Percentiles rank a stretch among this genome's conserved stretches.
Evolutionary conservation across 306 rosid genomes (phyloP).

Genomic region (Urtica urens): DNA sequence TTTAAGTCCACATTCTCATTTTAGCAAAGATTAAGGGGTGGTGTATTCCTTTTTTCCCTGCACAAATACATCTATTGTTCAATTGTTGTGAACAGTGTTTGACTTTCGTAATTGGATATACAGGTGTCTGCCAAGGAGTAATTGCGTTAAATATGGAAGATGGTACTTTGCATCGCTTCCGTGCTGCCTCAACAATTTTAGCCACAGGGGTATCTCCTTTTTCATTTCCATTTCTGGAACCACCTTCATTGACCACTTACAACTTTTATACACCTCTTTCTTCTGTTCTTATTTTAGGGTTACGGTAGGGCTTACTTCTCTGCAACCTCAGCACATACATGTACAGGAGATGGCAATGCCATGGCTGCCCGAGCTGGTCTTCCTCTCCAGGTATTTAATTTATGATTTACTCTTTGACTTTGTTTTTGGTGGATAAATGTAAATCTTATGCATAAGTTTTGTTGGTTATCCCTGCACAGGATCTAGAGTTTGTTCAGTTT

Average conservation of each 20-base stretch:
- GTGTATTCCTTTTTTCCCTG: too few species aligned
- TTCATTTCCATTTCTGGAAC: slow-evolving; percentile 4
- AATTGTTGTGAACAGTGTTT: background rate
- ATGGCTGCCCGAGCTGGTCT: slow-evolving; percentile 96
- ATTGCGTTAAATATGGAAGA: slow-evolving; percentile 86
- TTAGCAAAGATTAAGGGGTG: too few species aligned
- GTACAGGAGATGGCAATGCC: slow-evolving; percentile 95
- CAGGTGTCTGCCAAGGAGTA: slow-evolving; percentile 91
- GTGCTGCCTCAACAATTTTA: slow-evolving; percentile 69
- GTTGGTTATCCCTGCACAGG: slow-evolving; percentile 35
- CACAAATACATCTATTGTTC: too few species aligned
- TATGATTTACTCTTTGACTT: too few species aligned
- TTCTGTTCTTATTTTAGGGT: slow-evolving; percentile 44
- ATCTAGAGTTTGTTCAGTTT: slow-evolving; percentile 94
- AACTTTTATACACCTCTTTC: background rate
- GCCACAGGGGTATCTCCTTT: slow-evolving; percentile 70
- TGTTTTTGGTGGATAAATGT: slow-evolving; percentile 9
- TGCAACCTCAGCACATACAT: slow-evolving; percentile 95
- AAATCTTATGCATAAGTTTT: slow-evolving; percentile 1
- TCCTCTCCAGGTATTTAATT: slow-evolving; percentile 78
- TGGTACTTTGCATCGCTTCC: slow-evolving; percentile 90
- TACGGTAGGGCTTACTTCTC: slow-evolving; percentile 88
- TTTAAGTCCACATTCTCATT: too few species aligned
- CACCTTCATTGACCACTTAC: slow-evolving; percentile 3
- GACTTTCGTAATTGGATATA: slow-evolving; percentile 19